phyloP scores from a whole-genome alignment of 768 basidiomycete species.

The Sarcodon sp. region DNA sequence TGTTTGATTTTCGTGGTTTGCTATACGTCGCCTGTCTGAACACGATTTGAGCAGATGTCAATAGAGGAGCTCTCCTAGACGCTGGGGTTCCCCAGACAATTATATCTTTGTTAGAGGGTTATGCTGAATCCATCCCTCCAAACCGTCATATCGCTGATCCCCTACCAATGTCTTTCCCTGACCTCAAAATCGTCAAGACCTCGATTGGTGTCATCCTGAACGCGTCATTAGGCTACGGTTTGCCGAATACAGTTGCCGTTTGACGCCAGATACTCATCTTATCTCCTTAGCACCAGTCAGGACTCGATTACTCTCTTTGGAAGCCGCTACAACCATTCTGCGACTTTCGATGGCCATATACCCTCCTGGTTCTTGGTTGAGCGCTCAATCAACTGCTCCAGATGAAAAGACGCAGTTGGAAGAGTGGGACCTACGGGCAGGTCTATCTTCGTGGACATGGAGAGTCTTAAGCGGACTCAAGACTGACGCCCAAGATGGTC shows the following conservation, averaged over 20 bases:
- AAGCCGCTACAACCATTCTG: constrained; percentile 56
- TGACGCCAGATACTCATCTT: background rate
- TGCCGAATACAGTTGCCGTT: background rate
- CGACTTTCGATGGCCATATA: constrained; percentile 58
- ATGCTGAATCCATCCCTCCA: constrained; percentile 31
- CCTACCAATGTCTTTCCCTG: constrained; percentile 38
- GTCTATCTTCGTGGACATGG: constrained; percentile 70
- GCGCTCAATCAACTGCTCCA: constrained; percentile 7
- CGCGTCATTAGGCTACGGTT: constrained; percentile 66
- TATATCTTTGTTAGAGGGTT: constrained; percentile 56
- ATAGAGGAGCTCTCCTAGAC: constrained; percentile 59
- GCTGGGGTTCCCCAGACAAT: constrained; percentile 57
- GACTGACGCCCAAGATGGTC: constrained; percentile 30
- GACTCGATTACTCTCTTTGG: constrained; percentile 50
- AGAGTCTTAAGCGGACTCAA: constrained; percentile 59
- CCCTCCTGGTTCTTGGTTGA: constrained; percentile 57
- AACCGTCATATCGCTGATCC: constrained; percentile 20
- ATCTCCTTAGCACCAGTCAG: constrained; percentile 46
- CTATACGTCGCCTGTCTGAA: constrained; percentile 1
- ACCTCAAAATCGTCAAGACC: constrained; percentile 66
- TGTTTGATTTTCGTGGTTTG: constrained; percentile 10
- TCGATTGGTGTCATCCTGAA: constrained; percentile 73
- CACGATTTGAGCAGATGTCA: constrained; percentile 42
- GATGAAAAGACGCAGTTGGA: constrained; percentile 1
- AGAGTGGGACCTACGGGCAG: constrained; percentile 49